phyloP scores from a whole-genome alignment of 2,329 filamentous ascomycete species.

The Diaporthe sp. region DNA sequence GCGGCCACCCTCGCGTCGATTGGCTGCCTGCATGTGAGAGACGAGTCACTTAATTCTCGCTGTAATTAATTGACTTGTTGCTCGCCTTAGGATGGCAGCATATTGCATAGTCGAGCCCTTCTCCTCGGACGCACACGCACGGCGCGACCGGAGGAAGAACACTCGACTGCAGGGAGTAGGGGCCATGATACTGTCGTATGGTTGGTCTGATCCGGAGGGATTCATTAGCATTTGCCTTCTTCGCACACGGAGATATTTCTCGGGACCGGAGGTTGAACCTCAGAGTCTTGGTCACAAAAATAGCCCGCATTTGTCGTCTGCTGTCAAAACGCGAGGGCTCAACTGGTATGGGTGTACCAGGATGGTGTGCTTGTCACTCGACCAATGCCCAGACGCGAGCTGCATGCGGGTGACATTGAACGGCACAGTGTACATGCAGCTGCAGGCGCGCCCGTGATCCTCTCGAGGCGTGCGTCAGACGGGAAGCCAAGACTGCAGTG shows the following conservation, averaged over 20 bases:
- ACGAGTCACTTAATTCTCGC: neutral
- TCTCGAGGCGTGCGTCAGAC: conserved; percentile 8
- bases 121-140: neutral
- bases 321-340: conserved; percentile 2
- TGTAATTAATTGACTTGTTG: neutral
- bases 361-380: neutral
- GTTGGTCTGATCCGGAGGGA: neutral
- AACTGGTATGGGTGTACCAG: neutral
- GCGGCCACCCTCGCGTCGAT: neutral
- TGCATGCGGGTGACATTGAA: conserved; percentile 8
- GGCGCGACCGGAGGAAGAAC: neutral
- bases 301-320: too few species aligned
- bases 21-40: neutral
- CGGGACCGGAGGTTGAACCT: conserved; percentile 4
- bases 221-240: neutral
- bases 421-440: neutral
- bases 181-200: neutral
- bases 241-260: neutral
- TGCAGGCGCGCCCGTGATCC: conserved; percentile 27
- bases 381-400: neutral
- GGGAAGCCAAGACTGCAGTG: neutral
- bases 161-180: conserved; percentile 1
- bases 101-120: neutral
- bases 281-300: neutral
- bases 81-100: neutral